Conservation (phyloP, 495 filamentous ascomycete genomes). For the Tuber microsphaerosporum region DNA sequence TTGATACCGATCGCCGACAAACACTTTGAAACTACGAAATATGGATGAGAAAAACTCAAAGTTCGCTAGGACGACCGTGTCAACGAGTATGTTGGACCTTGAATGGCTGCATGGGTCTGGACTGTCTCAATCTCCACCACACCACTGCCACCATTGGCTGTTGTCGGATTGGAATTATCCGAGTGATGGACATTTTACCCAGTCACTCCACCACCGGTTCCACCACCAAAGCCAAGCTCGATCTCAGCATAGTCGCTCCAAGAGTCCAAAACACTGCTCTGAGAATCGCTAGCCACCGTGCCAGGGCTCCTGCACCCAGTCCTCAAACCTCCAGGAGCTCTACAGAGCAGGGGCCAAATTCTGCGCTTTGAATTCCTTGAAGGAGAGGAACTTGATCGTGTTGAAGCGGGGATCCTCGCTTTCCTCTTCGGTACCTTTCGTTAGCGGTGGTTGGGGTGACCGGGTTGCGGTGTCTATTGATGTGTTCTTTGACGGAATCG, state of each 20-base stretch:
- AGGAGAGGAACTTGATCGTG: slow-evolving; percentile 86
- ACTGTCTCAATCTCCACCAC: slow-evolving; percentile 46
- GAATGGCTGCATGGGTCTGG: slow-evolving; percentile 45
- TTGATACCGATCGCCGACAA: slow-evolving; percentile 86
- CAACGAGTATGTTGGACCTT: slow-evolving; percentile 81
- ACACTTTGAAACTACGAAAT: slow-evolving; percentile 79
- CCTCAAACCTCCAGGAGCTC: slow-evolving; percentile 65
- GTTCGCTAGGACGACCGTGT: slow-evolving; percentile 91
- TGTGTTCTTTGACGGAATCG: no score
- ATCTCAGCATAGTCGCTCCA: slow-evolving; percentile 87
- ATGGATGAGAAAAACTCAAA: slow-evolving; percentile 97
- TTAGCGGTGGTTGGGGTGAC: slow-evolving; percentile 4
- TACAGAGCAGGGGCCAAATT: slow-evolving; percentile 81
- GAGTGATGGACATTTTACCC: slow-evolving; percentile 46
- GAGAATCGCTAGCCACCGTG: slow-evolving; percentile 43
- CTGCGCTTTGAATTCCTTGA: slow-evolving; percentile 96
- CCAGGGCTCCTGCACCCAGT: slow-evolving; percentile 45
- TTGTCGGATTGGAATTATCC: slow-evolving; percentile 39
- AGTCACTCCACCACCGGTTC: slow-evolving; percentile 29
- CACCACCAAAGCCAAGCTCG: slow-evolving; percentile 70
- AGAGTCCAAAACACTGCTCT: slow-evolving; percentile 57
- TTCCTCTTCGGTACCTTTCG: slow-evolving; percentile 41
- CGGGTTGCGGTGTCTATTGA: slow-evolving; percentile 7
- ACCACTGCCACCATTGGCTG: slow-evolving; percentile 44
- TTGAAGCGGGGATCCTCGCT: slow-evolving; percentile 66